Evolutionary conservation across 495 filamentous ascomycete species (phyloP), one percentile per base, ranked within the genome.

Genomic region (Aspergillus ellipticus): DNA sequence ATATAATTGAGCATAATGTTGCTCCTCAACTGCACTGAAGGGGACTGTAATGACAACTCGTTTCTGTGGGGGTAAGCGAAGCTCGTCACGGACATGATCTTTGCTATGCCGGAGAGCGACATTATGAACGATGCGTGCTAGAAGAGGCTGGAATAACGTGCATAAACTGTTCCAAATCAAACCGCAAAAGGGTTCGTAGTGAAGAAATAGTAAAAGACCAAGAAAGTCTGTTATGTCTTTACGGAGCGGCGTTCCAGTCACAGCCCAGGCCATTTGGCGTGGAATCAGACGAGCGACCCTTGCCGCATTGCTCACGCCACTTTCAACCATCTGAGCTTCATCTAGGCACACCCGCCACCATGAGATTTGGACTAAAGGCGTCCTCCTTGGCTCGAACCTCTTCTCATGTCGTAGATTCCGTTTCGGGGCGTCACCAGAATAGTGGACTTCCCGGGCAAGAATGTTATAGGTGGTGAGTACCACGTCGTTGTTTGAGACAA

Each of bases 271-370:
- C 71, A 94, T 93, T 55, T 88, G 67, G 21, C 93, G 79, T 51
- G 92, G 91, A 56, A 98, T 89, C 19, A 85, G 69, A 22, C 85
- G 73, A 16, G 93, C 92, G 29, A 96, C 81, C 57, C 79, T 82
- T 2, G 94, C 91, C 15, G 93, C 89, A 54, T 88, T 87, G 65
- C 84, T 92, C 7, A 93, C 83, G 48, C 90, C 90, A 57, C 82
- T 90, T 54, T 96, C 93, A 31, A 97, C 82, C 88, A 96, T 96
- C 66, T 98, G 94, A 2, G 92, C 94, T 69, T 97, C 94, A 65
- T 98, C 94, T 3, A 97, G 81, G 56, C 90, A 93, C 2, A 96
- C 84, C 26, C 94, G 82, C 90, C 92, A 96, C 93, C 94, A 98
- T 9, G 76, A 83, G 4, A 96, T 79, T 33, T 86, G 77, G 28